Conservation (phyloP, 2,329 filamentous ascomycete species). For the Colletotrichum phormii region DNA sequence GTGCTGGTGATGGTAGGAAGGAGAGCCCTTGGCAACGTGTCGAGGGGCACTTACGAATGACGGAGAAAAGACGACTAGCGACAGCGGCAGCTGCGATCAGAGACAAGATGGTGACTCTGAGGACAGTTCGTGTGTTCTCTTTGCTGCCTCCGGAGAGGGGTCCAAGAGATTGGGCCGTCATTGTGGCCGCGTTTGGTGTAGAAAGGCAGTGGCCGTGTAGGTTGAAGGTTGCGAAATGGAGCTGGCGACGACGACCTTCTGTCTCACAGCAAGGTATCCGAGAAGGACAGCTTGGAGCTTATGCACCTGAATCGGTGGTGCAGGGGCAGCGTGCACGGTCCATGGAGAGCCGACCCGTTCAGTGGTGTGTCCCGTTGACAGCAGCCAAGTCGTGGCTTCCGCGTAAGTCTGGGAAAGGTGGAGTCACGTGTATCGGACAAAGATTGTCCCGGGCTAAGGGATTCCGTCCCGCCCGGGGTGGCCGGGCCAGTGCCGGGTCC, state of each 20-base stretch:
- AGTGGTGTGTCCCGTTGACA: constrained; percentile 10
- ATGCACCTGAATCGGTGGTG: constrained; percentile 32
- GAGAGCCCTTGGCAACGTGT: constrained; percentile 20
- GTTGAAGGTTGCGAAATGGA: constrained; percentile 35
- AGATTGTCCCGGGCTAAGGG: constrained; percentile 5
- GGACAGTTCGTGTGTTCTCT: constrained; percentile 83
- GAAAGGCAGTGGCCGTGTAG: constrained; percentile 31
- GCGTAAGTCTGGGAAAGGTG: not conserved
- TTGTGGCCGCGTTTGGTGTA: constrained; percentile 51
- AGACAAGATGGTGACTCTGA: constrained; percentile 89
- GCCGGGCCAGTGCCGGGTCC: constrained; percentile 2
- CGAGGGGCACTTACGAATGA: constrained; percentile 80
- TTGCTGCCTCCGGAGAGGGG: constrained; percentile 81
- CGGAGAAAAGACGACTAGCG: constrained; percentile 94
- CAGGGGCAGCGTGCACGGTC: constrained; percentile 33
- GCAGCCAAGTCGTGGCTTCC: constrained; percentile 17
- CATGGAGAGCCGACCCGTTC: constrained; percentile 25
- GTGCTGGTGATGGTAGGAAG: not conserved
- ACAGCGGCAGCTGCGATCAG: constrained; percentile 93
- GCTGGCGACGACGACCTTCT: constrained; percentile 30
- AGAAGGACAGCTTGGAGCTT: constrained; percentile 62
- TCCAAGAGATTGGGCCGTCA: constrained; percentile 60
- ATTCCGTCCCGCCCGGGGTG: not conserved
- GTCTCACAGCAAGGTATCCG: constrained; percentile 33
- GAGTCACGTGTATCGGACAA: constrained; percentile 33